Percentiles rank a stretch among this genome's conserved stretches.
Conservation (phyloP, 495 filamentous ascomycete species). For the Lasiosphaeriaceae sp. region DNA sequence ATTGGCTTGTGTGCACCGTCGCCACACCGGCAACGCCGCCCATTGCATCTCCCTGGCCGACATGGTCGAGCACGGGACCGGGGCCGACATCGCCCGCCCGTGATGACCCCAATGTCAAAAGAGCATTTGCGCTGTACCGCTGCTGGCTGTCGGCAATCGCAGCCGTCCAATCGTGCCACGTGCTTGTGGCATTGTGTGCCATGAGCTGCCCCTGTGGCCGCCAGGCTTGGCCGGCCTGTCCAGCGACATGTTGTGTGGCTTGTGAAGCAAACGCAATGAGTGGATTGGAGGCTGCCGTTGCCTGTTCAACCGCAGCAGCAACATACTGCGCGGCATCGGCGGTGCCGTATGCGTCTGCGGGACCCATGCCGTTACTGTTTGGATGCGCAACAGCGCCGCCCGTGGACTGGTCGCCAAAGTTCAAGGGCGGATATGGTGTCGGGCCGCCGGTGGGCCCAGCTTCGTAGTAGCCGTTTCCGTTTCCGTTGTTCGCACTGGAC, state of each 20-base stretch:
- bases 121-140: constrained; percentile 38
- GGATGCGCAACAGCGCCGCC: constrained; percentile 11
- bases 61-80: constrained; percentile 10
- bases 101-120: constrained; percentile 36
- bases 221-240: constrained; percentile 26
- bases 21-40: constrained; percentile 2
- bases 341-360: constrained; percentile 9
- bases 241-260: constrained; percentile 30
- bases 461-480: constrained; percentile 22
- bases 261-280: constrained; percentile 34
- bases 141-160: constrained; percentile 45
- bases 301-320: constrained; percentile 14
- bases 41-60: constrained; percentile 16
- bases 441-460: constrained; percentile 4
- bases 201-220: constrained; percentile 18
- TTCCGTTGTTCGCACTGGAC: constrained; percentile 18
- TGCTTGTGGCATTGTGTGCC: constrained; percentile 21
- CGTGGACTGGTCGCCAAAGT: constrained; percentile 13
- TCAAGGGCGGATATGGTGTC: constrained; percentile 21
- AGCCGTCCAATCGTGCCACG: constrained; percentile 47
- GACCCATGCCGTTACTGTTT: constrained; percentile 21
- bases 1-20: constrained; percentile 20
- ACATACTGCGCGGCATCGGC: constrained; percentile 15
- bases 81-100: constrained; percentile 18
- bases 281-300: constrained; percentile 19